A percentile compares a stretch with the other conserved stretches of the same genome.
Evolutionary conservation across 2,329 filamentous ascomycete genomes (phyloP).

Genomic region (Neurospora sp.): DNA sequence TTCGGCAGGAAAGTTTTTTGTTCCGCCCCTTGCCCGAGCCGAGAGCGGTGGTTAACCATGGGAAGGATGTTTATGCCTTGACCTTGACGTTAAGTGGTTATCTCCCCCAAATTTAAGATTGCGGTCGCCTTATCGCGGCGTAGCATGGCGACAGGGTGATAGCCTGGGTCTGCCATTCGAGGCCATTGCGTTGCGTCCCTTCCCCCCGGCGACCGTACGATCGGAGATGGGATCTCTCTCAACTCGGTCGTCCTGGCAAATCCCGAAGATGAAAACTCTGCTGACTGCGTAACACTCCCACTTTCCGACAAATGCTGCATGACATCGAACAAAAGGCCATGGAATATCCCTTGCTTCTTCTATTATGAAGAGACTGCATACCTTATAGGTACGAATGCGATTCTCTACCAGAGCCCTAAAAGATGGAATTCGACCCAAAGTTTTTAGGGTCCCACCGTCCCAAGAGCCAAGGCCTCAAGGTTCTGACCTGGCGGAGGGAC

Average conservation of each 20-base stretch:
- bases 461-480: neutral
- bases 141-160: neutral
- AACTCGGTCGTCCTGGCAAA: neutral
- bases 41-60: neutral
- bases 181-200: neutral
- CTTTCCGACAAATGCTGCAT: neutral
- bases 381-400: neutral
- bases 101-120: neutral
- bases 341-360: neutral
- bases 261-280: neutral
- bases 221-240: neutral
- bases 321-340: neutral
- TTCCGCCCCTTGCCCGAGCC: neutral
- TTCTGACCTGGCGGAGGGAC: neutral
- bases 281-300: neutral
- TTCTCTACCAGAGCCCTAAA: neutral
- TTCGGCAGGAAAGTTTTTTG: neutral
- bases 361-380: neutral
- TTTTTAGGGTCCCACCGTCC: neutral
- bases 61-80: neutral
- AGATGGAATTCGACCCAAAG: neutral
- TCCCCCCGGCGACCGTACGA: neutral
- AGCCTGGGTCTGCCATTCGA: neutral
- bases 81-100: neutral
- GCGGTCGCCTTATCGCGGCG: neutral